Percentiles rank a stretch among this genome's conserved stretches.
Evolutionary conservation across 805 yeast genomes (phyloP).

Genomic region (Barnettozyma californica): DNA sequence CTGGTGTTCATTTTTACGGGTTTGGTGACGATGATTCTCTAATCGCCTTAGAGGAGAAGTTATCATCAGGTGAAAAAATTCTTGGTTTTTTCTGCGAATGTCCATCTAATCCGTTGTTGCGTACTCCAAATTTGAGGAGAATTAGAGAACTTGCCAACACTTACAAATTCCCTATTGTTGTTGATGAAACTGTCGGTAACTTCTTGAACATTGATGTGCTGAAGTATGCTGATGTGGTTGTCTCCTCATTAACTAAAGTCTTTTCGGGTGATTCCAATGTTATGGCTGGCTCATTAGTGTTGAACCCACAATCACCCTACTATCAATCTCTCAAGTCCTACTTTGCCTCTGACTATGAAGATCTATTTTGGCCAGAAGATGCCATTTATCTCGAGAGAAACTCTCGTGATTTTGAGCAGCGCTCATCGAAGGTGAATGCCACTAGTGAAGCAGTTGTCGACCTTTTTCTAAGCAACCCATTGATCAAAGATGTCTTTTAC

Average conservation of each 20-base stretch:
- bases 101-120: conserved; percentile 90
- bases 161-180: conserved; percentile 71
- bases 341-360: conserved; percentile 56
- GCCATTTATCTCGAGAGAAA: conserved; percentile 89
- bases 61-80: conserved; percentile 62
- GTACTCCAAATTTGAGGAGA: conserved; percentile 70
- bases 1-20: conserved; percentile 84
- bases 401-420: conserved; percentile 75
- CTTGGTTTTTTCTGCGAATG: conserved; percentile 84
- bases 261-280: conserved; percentile 94
- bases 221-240: conserved; percentile 81
- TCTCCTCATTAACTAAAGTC: conserved; percentile 82
- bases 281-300: conserved; percentile 84
- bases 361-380: conserved; percentile 88
- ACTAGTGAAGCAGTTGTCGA: conserved; percentile 53
- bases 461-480: conserved; percentile 39
- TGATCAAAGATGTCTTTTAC: conserved; percentile 63
- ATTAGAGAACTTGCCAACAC: conserved; percentile 62
- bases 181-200: conserved; percentile 95
- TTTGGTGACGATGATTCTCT: conserved; percentile 71
- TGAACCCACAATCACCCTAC: conserved; percentile 59
- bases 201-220: conserved; percentile 77
- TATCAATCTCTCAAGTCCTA: conserved; percentile 47
- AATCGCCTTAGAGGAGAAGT: conserved; percentile 54
- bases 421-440: conserved; percentile 49